Conservation (phyloP, 768 basidiomycete species). For the Lanmaoa pseudosensibilis region DNA sequence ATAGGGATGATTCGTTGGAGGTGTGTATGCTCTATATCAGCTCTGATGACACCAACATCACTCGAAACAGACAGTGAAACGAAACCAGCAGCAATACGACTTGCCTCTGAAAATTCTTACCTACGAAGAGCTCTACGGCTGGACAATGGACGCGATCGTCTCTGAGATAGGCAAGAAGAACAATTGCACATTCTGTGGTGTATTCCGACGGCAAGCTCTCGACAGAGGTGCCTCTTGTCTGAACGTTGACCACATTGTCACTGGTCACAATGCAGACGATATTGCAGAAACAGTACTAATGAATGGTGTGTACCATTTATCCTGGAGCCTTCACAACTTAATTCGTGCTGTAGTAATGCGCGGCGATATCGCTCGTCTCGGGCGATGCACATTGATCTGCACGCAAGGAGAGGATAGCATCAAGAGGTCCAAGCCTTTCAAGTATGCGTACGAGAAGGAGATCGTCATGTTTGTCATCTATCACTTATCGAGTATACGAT, state of each 20-base stretch:
- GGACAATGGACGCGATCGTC: conserved; percentile 99
- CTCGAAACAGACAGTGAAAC: conserved; percentile 81
- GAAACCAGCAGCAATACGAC: conserved; percentile 92
- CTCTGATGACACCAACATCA: conserved; percentile 4
- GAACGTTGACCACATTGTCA: conserved; percentile 94
- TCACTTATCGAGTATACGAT: not conserved
- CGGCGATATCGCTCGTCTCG: conserved; percentile 92
- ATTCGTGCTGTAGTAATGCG: conserved; percentile 75
- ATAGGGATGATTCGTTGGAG: conserved; percentile 95
- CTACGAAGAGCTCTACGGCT: conserved; percentile 95
- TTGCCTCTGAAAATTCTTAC: conserved; percentile 95
- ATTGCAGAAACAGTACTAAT: conserved; percentile 98
- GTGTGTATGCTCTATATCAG: conserved; percentile 39
- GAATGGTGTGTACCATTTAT: conserved; percentile 71
- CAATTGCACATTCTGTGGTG: conserved; percentile 99
- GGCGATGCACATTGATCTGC: conserved; percentile 91
- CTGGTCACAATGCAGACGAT: conserved; percentile 98
- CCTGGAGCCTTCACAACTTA: not conserved
- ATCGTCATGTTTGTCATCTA: conserved; percentile 82
- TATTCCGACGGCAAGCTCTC: conserved; percentile 93
- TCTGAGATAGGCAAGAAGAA: conserved; percentile 95
- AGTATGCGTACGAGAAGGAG: conserved; percentile 99
- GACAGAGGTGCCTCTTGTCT: conserved; percentile 91
- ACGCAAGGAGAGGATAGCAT: conserved; percentile 97
- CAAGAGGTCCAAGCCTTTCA: conserved; percentile 98